phyloP scores from a whole-genome alignment of 306 rosid species.

The Begonia masoniana region DNA sequence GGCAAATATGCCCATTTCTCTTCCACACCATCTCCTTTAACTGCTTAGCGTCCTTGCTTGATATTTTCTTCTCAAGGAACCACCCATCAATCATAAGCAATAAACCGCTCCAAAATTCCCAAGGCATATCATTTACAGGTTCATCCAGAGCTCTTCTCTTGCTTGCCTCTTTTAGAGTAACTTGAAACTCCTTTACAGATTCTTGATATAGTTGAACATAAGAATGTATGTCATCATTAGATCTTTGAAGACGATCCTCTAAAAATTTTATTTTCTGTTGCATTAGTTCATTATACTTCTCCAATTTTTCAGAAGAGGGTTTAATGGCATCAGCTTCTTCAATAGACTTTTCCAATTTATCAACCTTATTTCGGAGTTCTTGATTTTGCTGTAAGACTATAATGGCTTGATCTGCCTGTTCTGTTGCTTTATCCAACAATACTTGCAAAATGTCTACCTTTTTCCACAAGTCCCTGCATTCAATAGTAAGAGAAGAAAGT shows the following conservation, averaged over 20 bases:
- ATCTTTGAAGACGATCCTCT: slow-evolving; percentile 71
- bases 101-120: slow-evolving; percentile 86
- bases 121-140: slow-evolving; percentile 80
- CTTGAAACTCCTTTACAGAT: slow-evolving; percentile 76
- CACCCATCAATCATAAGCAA: slow-evolving; percentile 89
- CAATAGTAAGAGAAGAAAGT: slow-evolving; percentile 42
- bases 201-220: slow-evolving; percentile 75
- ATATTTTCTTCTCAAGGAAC: slow-evolving; percentile 70
- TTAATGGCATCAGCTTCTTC: slow-evolving; percentile 52
- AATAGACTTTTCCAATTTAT: slow-evolving; percentile 65
- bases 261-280: slow-evolving; percentile 59
- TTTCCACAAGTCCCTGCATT: slow-evolving; percentile 44
- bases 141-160: slow-evolving; percentile 43
- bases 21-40: slow-evolving; percentile 85
- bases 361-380: slow-evolving; percentile 67
- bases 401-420: slow-evolving; percentile 63
- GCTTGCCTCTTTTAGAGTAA: slow-evolving; percentile 65
- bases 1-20: slow-evolving; percentile 45
- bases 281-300: slow-evolving; percentile 49
- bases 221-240: slow-evolving; percentile 74
- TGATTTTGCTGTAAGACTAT: slow-evolving; percentile 63
- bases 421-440: slow-evolving; percentile 59
- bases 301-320: slow-evolving; percentile 67
- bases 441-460: slow-evolving; percentile 62
- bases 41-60: slow-evolving; percentile 42